Base-by-base conservation (phyloP, 331 rosid species). In the Malus hybrid region DNA sequence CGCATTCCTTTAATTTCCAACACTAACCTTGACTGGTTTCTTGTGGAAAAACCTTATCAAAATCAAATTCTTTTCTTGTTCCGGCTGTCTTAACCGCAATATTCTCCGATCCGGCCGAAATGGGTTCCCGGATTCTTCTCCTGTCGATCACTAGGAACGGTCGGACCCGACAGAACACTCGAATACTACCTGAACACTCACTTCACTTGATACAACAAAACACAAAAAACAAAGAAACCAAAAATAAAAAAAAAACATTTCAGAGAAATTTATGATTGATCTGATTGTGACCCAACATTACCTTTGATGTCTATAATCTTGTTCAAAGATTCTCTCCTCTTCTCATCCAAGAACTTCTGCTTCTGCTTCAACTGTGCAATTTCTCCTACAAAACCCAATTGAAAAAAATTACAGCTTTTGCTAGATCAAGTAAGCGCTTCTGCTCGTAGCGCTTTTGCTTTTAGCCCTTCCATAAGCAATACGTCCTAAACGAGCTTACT, bases 231-330 rank as follows among this genome's bases (percentile, higher is more conserved):
- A 28, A 28, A 28, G 3, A 28, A 28, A 28, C 29, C 20, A 13
- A 61, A 31, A 66, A 27, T 44, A 60, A 70, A 2, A 1, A 11
- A 55, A 32, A 69, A 54, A 46, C 77, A 74, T 10, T 54, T 44
- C 15, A 50, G 24, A 52, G 16, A 32, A 69, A 52, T 39, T 73
- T 44, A 63, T 64, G 22, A 54, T 28, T 24, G 28, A 48, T 15
- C 28, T 34, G 69, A 67, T 65, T 64, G 55, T 31, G 44, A 55
- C 60, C 60, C 62, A 28, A 60, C 56, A 62, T 56, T 78, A 93
- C 98, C 98, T 93, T 90, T 93, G 80, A 91, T 88, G 79, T 90
- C 97, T 74, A 93, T 71, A 75, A 93, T 91, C 88, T 86, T 91
- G 63, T 90, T 91, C 90, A 93, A 75, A 7, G 95, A 90, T 80